Percentiles rank a stretch among this genome's conserved stretches.
These are phyloP conservation scores for Scheffersomyces lignosus DNA, from an alignment of 805 yeast genomes.

Conservation along the genomic window DNA sequence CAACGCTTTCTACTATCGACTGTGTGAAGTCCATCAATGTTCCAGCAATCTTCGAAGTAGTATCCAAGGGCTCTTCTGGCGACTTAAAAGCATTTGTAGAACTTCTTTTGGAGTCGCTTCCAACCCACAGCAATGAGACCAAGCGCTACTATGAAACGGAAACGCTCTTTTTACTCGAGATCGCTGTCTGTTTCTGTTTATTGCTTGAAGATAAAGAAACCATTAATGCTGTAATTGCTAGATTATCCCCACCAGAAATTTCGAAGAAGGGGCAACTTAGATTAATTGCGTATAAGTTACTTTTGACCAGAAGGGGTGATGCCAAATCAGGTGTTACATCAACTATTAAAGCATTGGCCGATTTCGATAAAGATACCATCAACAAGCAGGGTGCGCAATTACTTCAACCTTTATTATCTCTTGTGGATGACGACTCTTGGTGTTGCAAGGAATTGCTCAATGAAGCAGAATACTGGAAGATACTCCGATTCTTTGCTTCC, in stretches of 20 bases:
- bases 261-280: conserved; percentile 40
- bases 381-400: conserved; percentile 46
- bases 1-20: conserved; percentile 78
- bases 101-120: conserved; percentile 27
- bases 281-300: conserved; percentile 51
- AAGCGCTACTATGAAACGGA: conserved; percentile 48
- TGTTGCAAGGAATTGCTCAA: conserved; percentile 34
- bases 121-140: conserved; percentile 24
- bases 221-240: conserved; percentile 14
- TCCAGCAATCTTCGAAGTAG: conserved; percentile 51
- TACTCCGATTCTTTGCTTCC: conserved; percentile 49
- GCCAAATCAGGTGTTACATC: conserved; percentile 1
- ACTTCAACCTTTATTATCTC: conserved; percentile 49
- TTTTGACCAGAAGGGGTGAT: conserved; percentile 41
- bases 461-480: conserved; percentile 52
- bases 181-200: conserved; percentile 35
- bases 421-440: conserved; percentile 47
- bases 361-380: conserved; percentile 43
- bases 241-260: conserved; percentile 14
- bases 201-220: conserved; percentile 25
- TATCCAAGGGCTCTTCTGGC: conserved; percentile 36
- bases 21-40: conserved; percentile 75
- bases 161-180: conserved; percentile 49
- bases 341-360: conserved; percentile 17
- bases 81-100: conserved; percentile 33